Percentiles rank a stretch among this genome's conserved stretches.
phyloP scores from a whole-genome alignment of 2,329 filamentous ascomycete species.

The Colletotrichum tropicicola region DNA sequence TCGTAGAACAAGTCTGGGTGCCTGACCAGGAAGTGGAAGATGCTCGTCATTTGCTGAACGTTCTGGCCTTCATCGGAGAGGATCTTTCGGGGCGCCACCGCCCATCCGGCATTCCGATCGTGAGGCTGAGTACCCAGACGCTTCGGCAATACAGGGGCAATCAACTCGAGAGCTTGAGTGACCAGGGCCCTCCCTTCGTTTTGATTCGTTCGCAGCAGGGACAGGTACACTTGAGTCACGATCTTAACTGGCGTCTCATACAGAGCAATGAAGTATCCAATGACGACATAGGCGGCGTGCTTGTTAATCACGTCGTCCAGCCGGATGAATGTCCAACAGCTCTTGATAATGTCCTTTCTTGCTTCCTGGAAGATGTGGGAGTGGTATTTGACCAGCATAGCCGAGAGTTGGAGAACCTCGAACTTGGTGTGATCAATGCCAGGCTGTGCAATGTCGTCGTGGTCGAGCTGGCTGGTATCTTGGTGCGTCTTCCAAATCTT shows the following conservation, averaged over 20 bases:
- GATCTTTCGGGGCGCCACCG: constrained; percentile 88
- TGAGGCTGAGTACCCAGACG: constrained; percentile 74
- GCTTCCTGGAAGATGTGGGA: constrained; percentile 87
- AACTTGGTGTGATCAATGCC: constrained; percentile 96
- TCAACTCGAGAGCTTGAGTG: constrained; percentile 90
- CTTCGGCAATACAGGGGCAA: constrained; percentile 93
- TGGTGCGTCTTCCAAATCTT: constrained; percentile 94
- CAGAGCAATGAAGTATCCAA: constrained; percentile 96
- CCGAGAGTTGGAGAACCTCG: constrained; percentile 94
- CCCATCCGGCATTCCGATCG: constrained; percentile 85
- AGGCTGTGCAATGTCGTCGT: constrained; percentile 83
- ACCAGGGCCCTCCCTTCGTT: constrained; percentile 93
- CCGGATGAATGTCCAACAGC: constrained; percentile 97
- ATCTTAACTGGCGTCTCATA: constrained; percentile 98
- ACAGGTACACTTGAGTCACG: constrained; percentile 92
- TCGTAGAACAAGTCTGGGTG: constrained; percentile 96
- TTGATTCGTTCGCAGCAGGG: constrained; percentile 89
- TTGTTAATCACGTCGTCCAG: constrained; percentile 99
- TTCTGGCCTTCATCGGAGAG: constrained; percentile 95
- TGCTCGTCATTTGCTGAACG: constrained; percentile 93
- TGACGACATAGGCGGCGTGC: constrained; percentile 95
- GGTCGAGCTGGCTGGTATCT: constrained; percentile 84
- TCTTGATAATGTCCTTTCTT: constrained; percentile 98
- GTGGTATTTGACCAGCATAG: constrained; percentile 95
- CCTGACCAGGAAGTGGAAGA: constrained; percentile 94